Evolutionary conservation across 345 rosid species (phyloP), one percentile per base, ranked within the genome.

Genomic region (Hibiscus syriacus): DNA sequence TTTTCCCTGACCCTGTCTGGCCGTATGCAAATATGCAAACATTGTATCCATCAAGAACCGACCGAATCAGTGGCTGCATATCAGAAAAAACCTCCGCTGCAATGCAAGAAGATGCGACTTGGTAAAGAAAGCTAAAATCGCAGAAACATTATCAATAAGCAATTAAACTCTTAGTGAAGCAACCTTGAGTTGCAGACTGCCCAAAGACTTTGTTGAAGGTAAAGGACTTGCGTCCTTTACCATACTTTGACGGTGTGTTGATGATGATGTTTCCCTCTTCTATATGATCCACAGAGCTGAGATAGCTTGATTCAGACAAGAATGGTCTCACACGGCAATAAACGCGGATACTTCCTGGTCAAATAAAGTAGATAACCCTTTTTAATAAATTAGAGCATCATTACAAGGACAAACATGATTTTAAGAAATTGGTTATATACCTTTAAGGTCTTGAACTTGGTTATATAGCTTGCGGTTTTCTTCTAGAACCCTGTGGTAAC

Each of bases 21-120:
- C 99, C 97, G 72, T 94, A 91, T 65, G 99, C 99, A 89, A 94
- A 94, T 79, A 94, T 94, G 82, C 99, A 94, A 32, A 94, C 97
- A 76, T 91, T 94, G 78, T 81, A 94, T 29, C 99, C 99, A 70
- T 94, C 99, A 59, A 94, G 90, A 79, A 86, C 99, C 16, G 99
- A 90, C 52, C 99, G 96, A 75, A 94, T 76, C 68, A 94, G 67
- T 54, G 99, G 99, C 84, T 89, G 91, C 90, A 92, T 94, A 76
- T 94, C 99, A 41, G 90, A 82, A 80, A 94, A 94, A 59, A 94
- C 97, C 69, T 91, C 99, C 78, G 81, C 99, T 94, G 86, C 86
- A 82, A 75, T 71, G 64, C 67, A 64, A 38, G 49, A 70, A 45
- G 52, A 71, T 69, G 26, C 32, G 19, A 11, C 39, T 63, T 66